These are phyloP conservation scores for Fusarium tricinctum DNA, from an alignment of 2,329 filamentous ascomycete genomes.

Conservation along the genomic window DNA sequence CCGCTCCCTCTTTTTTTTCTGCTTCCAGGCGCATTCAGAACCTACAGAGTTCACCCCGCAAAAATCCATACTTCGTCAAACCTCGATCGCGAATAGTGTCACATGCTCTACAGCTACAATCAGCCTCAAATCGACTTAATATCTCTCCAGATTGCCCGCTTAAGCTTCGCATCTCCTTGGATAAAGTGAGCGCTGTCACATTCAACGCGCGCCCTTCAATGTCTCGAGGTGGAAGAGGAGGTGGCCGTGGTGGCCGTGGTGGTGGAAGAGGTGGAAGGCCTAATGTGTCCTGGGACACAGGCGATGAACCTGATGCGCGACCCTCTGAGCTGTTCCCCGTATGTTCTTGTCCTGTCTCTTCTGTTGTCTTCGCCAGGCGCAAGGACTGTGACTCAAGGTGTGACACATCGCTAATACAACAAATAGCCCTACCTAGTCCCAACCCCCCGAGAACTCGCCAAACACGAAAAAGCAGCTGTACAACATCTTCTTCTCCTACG, in stretches of 20 bases:
- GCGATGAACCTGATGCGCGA: conserved; percentile 68
- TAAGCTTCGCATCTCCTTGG: background rate
- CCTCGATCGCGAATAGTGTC: conserved; percentile 19
- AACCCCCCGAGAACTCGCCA: conserved; percentile 59
- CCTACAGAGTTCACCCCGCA: conserved; percentile 40
- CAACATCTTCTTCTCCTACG: conserved; percentile 69
- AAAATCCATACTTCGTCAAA: conserved; percentile 44
- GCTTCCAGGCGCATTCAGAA: conserved; percentile 20
- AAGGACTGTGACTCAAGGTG: conserved; percentile 3
- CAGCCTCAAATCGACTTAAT: background rate
- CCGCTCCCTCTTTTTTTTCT: conserved; percentile 32
- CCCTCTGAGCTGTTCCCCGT: conserved; percentile 73
- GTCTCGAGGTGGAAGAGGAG: conserved; percentile 68
- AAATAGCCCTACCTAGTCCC: conserved; percentile 66
- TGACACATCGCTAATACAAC: conserved; percentile 24
- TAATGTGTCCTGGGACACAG: conserved; percentile 66
- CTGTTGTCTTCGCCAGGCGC: background rate
- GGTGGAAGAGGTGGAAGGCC: conserved; percentile 62
- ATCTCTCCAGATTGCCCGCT: background rate
- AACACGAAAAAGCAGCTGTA: conserved; percentile 62
- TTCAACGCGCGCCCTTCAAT: conserved; percentile 51
- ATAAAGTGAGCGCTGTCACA: background rate
- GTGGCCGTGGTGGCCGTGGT: conserved; percentile 65
- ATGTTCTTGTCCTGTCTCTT: conserved; percentile 40
- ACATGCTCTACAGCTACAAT: conserved; percentile 7